These are phyloP conservation scores for Bacidia rubella DNA, from an alignment of 495 filamentous ascomycete genomes.

Conservation along the genomic window DNA sequence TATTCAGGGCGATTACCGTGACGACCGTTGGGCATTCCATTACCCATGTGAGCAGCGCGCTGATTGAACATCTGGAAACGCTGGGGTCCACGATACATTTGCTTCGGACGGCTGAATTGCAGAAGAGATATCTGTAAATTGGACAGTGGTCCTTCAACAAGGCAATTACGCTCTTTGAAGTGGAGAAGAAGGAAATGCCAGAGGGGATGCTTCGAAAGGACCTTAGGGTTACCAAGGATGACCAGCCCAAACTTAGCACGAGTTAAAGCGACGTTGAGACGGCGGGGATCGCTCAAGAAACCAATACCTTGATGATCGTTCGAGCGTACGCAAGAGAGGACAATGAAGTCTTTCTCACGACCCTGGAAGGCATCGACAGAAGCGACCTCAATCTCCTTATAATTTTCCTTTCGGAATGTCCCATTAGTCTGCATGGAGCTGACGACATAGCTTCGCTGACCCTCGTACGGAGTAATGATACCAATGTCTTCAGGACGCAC, in stretches of 20 bases:
- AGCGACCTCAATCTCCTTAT: slow-evolving; percentile 98
- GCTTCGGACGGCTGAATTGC: slow-evolving; percentile 89
- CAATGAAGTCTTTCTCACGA: slow-evolving; percentile 98
- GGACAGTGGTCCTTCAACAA: slow-evolving; percentile 92
- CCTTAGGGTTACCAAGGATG: slow-evolving; percentile 96
- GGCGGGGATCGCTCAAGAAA: slow-evolving; percentile 95
- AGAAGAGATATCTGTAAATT: slow-evolving; percentile 90
- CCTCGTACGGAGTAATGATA: slow-evolving; percentile 98
- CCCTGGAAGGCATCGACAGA: slow-evolving; percentile 99
- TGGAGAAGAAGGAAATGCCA: slow-evolving; percentile 95
- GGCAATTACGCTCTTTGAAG: slow-evolving; percentile 93
- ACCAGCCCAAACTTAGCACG: slow-evolving; percentile 93
- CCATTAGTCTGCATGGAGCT: slow-evolving; percentile 97
- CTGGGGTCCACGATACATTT: slow-evolving; percentile 80
- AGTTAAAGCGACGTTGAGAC: slow-evolving; percentile 96
- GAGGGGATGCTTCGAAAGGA: slow-evolving; percentile 90
- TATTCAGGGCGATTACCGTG: slow-evolving; percentile 54
- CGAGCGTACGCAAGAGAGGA: slow-evolving; percentile 93
- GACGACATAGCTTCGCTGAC: slow-evolving; percentile 95
- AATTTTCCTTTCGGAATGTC: slow-evolving; percentile 94
- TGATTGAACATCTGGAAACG: slow-evolving; percentile 77
- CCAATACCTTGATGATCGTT: slow-evolving; percentile 99
- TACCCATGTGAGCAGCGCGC: slow-evolving; percentile 43
- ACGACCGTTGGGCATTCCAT: slow-evolving; percentile 35
- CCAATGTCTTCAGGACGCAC: slow-evolving; percentile 85